A percentile compares a stretch with the other conserved stretches of the same genome.
Evolutionary conservation across 2,329 filamentous ascomycete species (phyloP).

Genomic region (Xylariaceae sp.): DNA sequence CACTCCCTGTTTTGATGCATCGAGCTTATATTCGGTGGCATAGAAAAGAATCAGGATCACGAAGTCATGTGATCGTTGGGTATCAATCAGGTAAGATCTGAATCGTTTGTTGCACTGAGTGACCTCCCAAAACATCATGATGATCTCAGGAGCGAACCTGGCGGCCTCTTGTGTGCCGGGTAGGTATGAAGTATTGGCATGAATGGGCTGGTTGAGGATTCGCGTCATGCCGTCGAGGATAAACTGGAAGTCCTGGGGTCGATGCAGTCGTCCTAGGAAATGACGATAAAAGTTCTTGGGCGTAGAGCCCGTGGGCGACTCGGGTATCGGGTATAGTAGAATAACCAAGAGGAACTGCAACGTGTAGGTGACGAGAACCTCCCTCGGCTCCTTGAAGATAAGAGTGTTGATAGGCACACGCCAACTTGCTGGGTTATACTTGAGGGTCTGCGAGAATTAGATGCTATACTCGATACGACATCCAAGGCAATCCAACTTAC

Average conservation of each 20-base stretch:
- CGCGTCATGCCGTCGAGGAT: slow-evolving; percentile 90
- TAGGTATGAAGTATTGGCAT: slow-evolving; percentile 81
- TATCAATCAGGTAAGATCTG: slow-evolving; percentile 93
- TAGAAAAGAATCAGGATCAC: slow-evolving; percentile 87
- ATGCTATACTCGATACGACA: background rate
- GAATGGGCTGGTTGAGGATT: slow-evolving; percentile 86
- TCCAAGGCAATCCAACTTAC: slow-evolving; percentile 45
- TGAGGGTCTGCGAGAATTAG: slow-evolving; percentile 61
- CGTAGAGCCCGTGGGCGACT: slow-evolving; percentile 57
- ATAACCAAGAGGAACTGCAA: slow-evolving; percentile 84
- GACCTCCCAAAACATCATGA: slow-evolving; percentile 96
- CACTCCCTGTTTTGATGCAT: slow-evolving; percentile 82
- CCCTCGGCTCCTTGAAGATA: slow-evolving; percentile 84
- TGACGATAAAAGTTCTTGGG: slow-evolving; percentile 92
- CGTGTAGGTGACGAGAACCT: slow-evolving; percentile 85
- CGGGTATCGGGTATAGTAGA: slow-evolving; percentile 81
- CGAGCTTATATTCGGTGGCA: slow-evolving; percentile 80
- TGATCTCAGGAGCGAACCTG: slow-evolving; percentile 89
- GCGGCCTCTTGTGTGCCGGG: slow-evolving; percentile 74
- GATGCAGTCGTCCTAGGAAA: slow-evolving; percentile 82
- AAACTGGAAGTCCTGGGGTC: slow-evolving; percentile 96
- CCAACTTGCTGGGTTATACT: slow-evolving; percentile 94
- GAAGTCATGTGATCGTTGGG: slow-evolving; percentile 88
- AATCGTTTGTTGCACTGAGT: slow-evolving; percentile 98
- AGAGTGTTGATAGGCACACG: slow-evolving; percentile 89